A percentile compares a stretch with the other conserved stretches of the same genome.
These are phyloP conservation scores for Candida maltosa DNA, from an alignment of 805 yeast species.

Conservation along the genomic window DNA sequence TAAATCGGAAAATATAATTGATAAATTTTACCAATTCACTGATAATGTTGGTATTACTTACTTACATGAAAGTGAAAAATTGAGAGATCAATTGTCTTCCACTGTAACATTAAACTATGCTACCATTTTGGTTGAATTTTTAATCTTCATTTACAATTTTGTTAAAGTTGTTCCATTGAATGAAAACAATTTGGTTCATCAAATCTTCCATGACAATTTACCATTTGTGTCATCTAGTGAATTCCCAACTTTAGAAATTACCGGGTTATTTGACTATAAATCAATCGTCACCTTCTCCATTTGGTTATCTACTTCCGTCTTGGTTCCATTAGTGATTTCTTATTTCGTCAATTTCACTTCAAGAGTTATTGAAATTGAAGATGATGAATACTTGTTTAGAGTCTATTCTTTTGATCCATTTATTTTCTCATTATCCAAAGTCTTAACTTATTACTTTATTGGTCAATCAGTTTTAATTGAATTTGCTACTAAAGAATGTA, in stretches of 20 bases:
- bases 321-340: conserved; percentile 41
- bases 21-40: conserved; percentile 26
- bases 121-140: conserved; percentile 26
- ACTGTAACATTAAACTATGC: conserved; percentile 33
- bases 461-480: conserved; percentile 28
- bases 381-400: conserved; percentile 31
- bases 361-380: conserved; percentile 33
- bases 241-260: conserved; percentile 32
- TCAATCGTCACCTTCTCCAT: conserved; percentile 28
- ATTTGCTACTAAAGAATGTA: conserved; percentile 21
- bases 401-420: conserved; percentile 51
- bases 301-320: conserved; percentile 42
- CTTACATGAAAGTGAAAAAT: conserved; percentile 30
- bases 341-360: conserved; percentile 53
- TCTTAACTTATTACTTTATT: conserved; percentile 38
- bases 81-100: conserved; percentile 38
- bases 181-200: conserved; percentile 34
- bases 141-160: conserved; percentile 28
- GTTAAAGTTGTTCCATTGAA: conserved; percentile 34
- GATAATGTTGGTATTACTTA: conserved; percentile 35
- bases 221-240: conserved; percentile 17
- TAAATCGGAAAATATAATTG: conserved; percentile 19
- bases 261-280: conserved; percentile 25
- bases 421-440: conserved; percentile 46
- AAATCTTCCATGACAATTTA: conserved; percentile 30